Base-by-base conservation (phyloP, 108 stramenopile species). In the Skeletonema grethae region DNA sequence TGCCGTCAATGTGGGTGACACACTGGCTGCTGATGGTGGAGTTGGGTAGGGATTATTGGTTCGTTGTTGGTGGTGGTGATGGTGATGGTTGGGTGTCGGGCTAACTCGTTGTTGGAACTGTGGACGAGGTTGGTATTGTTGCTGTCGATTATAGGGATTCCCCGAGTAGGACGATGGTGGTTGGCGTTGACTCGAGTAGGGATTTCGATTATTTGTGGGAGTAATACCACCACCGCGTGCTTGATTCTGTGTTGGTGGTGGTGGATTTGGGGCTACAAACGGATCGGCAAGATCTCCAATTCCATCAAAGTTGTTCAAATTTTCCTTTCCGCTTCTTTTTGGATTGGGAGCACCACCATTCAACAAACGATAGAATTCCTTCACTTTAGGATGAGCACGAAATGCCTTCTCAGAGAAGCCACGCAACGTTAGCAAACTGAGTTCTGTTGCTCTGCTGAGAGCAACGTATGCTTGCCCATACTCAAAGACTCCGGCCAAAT, bases 391-490 rank as follows among this genome's bases (percentile, higher is more conserved):
- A 70, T 88, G 85, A 9, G 90, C 85, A 16, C 63, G 67, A 31
- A 91, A 85, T 3, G 69, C 66, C 24, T 80, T 67, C 39, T 72
- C 76, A 5, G 72, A 76, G 68, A 89, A 91, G 16, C 86, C 88
- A 24, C 85, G 79, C 35, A 89, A 36, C 20, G 84, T 84, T 12
- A 92, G 79, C 35, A 70, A 75, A 7, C 65, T 66, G 55, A 85
- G 56, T 53, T 82, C 72, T 32, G 88, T 87, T 6, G 86, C 94
- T 25, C 97, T 81, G 28, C 92, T 93, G 9, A 97, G 63, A 7
- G 97, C 97, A 16, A 96, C 95, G 79, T 98, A 98, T 31, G 92
- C 91, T 66, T 97, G 96, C 20, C 92, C 97, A 58, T 85, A 89
- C 34, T 91, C 95, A 82, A 98, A 98, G 8, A 90, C 89, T 6